Base-by-base conservation (phyloP, 1,284 basidiomycete genomes). In the Abortiporus biennis region DNA sequence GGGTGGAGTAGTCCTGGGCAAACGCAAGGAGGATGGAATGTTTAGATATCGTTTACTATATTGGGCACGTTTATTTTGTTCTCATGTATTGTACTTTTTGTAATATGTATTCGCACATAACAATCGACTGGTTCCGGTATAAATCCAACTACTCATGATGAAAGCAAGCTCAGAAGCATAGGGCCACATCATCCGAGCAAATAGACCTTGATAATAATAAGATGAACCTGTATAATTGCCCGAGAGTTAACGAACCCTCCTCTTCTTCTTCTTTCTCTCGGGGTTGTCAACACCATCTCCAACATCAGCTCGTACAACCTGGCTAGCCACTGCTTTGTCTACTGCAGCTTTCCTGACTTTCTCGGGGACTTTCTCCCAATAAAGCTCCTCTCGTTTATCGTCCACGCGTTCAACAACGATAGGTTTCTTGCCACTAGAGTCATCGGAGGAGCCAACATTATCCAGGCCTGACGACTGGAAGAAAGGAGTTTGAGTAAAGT, bases 281-380 rank as follows among this genome's bases (percentile, higher is more conserved):
- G n/a, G n/a, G n/a, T n/a, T n/a, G n/a, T n/a, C n/a, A n/a, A n/a
- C n/a, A n/a, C n/a, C n/a, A n/a, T n/a, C n/a, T n/a, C n/a, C n/a
- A n/a, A n/a, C n/a, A n/a, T n/a, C n/a, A n/a, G n/a, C n/a, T n/a
- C n/a, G n/a, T n/a, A n/a, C n/a, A n/a, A n/a, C n/a, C n/a, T n/a
- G n/a, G n/a, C n/a, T n/a, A 36, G 6, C 35, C 15, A 42, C 19
- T 8, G 65, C 69, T 49, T 67, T 74, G 36, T 64, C 64, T 15
- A 85, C 71, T 0, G 83, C 81, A 47, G 71, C 67, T 35, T 58
- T 55, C 16, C 76, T 64, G 11, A 85, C 66, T 50, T 81, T 85
- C 49, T 77, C 72, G 0, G 84, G 84, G 0, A 87, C 73, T 46
- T 78, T 78, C 40, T 76, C 72, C 84, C 85, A 87, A 51, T 86